Evolutionary conservation across 2,329 filamentous ascomycete genomes (phyloP), one percentile per base, ranked within the genome.

Genomic region (Epichloe coenophiala): DNA sequence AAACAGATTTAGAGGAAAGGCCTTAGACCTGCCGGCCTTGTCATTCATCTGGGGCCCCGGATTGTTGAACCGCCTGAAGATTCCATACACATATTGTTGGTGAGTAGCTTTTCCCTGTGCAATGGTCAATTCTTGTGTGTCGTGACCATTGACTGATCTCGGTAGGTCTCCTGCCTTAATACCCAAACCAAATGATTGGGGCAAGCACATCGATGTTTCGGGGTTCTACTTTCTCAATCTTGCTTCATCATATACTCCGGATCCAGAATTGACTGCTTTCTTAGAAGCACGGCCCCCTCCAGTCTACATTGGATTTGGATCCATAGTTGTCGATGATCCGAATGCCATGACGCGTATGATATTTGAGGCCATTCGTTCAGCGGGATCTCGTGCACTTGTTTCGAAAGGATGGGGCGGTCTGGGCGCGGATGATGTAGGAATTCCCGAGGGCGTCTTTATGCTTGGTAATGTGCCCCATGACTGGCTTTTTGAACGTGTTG

Each of bases 31-130:
- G 1, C 85, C 93, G 43, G 78, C 84, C 0, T 74, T 96, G 41
- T 88, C 85, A 54, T 71, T 88, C 7, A 82, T 94, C 46, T 91
- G 85, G 77, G 90, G 86, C 2, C 88, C 90, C 8, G 86, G 85
- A 3, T 77, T 95, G 63, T 71, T 94, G 13, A 81, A 79, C 43
- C 80, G 87, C 35, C 70, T 96, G 35, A 78, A 78, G 45, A 77
- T 96, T 15, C 88, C 90, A 1, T 88, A 87, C 58, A 95, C 90
- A 0, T 97, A 96, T 62, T 93, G 89, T 66, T 96, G 90, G 89
- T 68, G 49, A 53, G 64, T 53, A 12, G 31, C 19, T 17, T 12
- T 9, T 11, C 13, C 31, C n/a, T 8, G 9, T 33, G 11, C 23
- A 33, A 5, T 38, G 19, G 35, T 38, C 12, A 12, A 21, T 21